Conservation (phyloP, 1,139 yeast genomes). For the Sugiyamaella japonica region DNA sequence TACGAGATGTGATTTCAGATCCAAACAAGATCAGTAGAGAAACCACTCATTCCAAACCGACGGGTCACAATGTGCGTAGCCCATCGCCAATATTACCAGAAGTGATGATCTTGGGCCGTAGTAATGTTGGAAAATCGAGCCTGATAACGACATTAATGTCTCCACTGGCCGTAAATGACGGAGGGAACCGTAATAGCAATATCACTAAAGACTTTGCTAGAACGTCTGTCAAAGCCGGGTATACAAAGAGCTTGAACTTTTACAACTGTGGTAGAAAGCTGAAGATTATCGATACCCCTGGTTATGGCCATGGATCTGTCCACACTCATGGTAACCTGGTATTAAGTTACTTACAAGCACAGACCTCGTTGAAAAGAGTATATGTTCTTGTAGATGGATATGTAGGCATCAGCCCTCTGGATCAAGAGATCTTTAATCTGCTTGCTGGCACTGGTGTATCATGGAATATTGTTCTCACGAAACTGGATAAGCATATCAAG, state of each 20-base stretch:
- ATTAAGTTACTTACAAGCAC: constrained; percentile 55
- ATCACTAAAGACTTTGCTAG: constrained; percentile 48
- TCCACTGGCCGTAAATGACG: constrained; percentile 24
- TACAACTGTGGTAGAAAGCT: constrained; percentile 64
- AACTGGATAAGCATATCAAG: constrained; percentile 53
- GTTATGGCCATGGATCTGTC: constrained; percentile 71
- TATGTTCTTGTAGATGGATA: constrained; percentile 61
- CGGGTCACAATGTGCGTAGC: constrained; percentile 42
- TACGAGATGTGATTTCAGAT: constrained; percentile 11
- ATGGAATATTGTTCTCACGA: constrained; percentile 74
- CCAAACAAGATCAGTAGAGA: background rate
- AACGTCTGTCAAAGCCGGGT: constrained; percentile 66
- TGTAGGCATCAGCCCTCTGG: constrained; percentile 59
- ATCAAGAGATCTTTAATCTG: constrained; percentile 52
- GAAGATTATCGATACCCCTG: constrained; percentile 79
- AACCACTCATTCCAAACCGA: background rate
- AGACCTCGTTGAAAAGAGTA: constrained; percentile 56
- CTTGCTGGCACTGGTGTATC: constrained; percentile 58
- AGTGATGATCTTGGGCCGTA: constrained; percentile 70
- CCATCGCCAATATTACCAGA: constrained; percentile 41
- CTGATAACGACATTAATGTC: constrained; percentile 53
- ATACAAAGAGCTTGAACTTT: constrained; percentile 73
- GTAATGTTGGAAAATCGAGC: constrained; percentile 85
- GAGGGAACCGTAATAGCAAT: constrained; percentile 42
- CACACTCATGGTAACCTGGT: constrained; percentile 69